Evolutionary conservation across 208 protist genomes (phyloP).

Genomic region (Leishmania martiniquensis): DNA sequence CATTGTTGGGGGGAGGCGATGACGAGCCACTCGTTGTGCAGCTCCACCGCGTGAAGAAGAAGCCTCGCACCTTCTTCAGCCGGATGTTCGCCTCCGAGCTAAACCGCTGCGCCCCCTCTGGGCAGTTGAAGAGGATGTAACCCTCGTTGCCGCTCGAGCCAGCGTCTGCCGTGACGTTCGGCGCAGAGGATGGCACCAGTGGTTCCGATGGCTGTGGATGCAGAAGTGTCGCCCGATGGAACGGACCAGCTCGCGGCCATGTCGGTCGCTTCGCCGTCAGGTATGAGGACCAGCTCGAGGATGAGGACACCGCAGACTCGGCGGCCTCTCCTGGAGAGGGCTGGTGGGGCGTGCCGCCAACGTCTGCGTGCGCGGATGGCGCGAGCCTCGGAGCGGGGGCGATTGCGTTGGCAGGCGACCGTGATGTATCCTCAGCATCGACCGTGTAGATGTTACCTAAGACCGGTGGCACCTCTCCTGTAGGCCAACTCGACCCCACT

Average conservation of each 20-base stretch:
- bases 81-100: slow-evolving; percentile 78
- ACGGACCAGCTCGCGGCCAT: slow-evolving; percentile 14
- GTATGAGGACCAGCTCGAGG: slow-evolving; percentile 23
- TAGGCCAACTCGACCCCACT: background rate
- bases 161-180: slow-evolving; percentile 13
- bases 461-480: background rate
- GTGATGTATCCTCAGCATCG: background rate
- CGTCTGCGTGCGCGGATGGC: background rate
- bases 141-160: slow-evolving; percentile 43
- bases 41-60: slow-evolving; percentile 78
- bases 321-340: background rate
- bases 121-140: slow-evolving; percentile 89
- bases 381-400: background rate
- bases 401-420: background rate
- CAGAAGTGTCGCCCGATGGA: slow-evolving; percentile 2
- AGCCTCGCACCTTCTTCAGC: slow-evolving; percentile 66
- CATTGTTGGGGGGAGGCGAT: background rate
- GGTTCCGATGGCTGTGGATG: background rate
- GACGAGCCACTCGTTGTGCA: background rate
- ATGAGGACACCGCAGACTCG: background rate
- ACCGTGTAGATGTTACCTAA: background rate
- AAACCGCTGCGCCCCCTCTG: slow-evolving; percentile 84
- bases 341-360: background rate
- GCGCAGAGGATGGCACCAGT: background rate
- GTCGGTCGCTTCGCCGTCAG: slow-evolving; percentile 11